Conservation (phyloP, 192 early-diverging fungal genomes). For the Geranomyces variabilis region DNA sequence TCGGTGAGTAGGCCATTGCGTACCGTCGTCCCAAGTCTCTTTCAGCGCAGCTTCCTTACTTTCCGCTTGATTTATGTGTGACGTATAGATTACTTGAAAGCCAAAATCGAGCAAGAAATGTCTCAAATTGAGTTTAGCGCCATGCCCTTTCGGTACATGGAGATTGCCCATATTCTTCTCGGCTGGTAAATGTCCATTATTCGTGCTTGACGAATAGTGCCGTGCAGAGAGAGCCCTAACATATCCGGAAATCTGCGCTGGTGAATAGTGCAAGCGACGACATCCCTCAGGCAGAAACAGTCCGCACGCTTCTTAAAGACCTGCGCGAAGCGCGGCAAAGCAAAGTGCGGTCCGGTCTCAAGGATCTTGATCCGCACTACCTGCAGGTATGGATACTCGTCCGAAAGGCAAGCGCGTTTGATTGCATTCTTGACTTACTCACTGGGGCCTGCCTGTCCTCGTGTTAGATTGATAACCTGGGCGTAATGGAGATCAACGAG, state of each 20-base stretch:
- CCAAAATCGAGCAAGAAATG: slow-evolving; percentile 71
- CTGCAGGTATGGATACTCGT: slow-evolving; percentile 64
- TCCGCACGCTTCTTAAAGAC: slow-evolving; percentile 80
- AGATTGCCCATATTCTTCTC: slow-evolving; percentile 77
- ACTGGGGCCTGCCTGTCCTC: background rate
- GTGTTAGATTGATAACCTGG: slow-evolving; percentile 76
- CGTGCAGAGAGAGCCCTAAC: too few species aligned
- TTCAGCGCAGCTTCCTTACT: background rate
- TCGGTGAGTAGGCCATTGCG: slow-evolving; percentile 55
- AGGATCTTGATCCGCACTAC: slow-evolving; percentile 64
- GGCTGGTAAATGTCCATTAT: slow-evolving; percentile 53
- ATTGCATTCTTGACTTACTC: background rate
- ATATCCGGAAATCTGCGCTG: too few species aligned
- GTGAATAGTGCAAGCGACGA: slow-evolving; percentile 76
- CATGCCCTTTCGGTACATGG: slow-evolving; percentile 81
- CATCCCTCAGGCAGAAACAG: slow-evolving; percentile 70
- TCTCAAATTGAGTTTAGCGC: slow-evolving; percentile 58
- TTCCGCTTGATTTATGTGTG: background rate
- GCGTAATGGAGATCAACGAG: slow-evolving; percentile 87
- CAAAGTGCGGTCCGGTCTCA: slow-evolving; percentile 76
- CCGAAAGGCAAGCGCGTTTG: background rate
- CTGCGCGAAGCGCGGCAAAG: slow-evolving; percentile 79
- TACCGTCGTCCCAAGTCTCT: too few species aligned
- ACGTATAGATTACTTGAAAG: slow-evolving; percentile 63
- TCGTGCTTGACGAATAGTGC: background rate